These are phyloP conservation scores for Paulownia fortunei DNA, from an alignment of 257 asterid species.

Conservation along the genomic window DNA sequence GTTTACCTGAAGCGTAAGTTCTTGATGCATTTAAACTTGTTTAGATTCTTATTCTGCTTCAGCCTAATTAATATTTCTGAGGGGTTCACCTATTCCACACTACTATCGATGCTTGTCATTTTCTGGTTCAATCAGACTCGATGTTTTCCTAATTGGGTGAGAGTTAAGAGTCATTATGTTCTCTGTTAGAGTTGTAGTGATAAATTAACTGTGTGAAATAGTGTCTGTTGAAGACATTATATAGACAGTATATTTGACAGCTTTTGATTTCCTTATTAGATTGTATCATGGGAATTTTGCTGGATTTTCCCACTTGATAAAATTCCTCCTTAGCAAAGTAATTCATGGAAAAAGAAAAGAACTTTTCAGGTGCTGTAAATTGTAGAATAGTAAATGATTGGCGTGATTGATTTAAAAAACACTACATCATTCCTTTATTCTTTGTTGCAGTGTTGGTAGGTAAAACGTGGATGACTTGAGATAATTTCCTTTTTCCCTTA, in stretches of 20 bases:
- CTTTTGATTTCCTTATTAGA: neutral
- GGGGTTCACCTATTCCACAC: too few relatives aligned
- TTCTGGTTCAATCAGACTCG: neutral
- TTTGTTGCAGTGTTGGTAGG: neutral
- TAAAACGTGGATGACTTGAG: neutral
- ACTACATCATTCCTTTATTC: neutral
- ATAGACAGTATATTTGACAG: neutral
- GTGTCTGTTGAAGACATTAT: too few relatives aligned
- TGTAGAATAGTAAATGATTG: neutral
- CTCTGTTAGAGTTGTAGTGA: neutral
- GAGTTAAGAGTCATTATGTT: conserved; percentile 1
- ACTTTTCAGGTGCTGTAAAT: neutral
- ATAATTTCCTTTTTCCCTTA: neutral
- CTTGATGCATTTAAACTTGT: neutral
- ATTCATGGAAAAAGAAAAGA: neutral
- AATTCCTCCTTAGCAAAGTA: neutral
- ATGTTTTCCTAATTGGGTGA: neutral
- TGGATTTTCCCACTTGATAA: neutral
- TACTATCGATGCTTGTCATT: too few relatives aligned
- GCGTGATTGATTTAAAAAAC: neutral
- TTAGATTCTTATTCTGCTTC: neutral
- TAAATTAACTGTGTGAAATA: too few relatives aligned
- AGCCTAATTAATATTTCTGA: conserved; percentile 12
- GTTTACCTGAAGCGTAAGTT: conserved; percentile 74
- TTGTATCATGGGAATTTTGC: neutral